Evolutionary conservation across 2,329 filamentous ascomycete species (phyloP).

Genomic region (Sporothrix variecibatus): DNA sequence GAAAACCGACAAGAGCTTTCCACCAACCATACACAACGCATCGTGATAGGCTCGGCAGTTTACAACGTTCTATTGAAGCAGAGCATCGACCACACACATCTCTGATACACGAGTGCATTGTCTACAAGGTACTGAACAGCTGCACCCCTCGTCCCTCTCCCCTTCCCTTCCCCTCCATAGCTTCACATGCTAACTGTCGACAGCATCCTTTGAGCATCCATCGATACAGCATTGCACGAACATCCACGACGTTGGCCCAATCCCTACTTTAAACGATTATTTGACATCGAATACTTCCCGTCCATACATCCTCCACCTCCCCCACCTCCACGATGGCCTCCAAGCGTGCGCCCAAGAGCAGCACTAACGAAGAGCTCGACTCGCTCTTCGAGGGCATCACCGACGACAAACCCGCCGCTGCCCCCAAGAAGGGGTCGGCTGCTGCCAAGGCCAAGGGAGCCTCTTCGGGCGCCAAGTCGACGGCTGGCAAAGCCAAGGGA

Average conservation of each 20-base stretch:
- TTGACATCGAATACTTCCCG: background rate
- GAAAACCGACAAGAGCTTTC: background rate
- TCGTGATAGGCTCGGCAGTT: background rate
- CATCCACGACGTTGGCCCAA: background rate
- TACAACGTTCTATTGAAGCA: background rate
- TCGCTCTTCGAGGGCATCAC: conserved; percentile 66
- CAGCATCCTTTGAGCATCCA: background rate
- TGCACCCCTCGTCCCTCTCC: background rate
- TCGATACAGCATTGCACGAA: background rate
- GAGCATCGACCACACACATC: too few species aligned
- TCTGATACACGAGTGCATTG: background rate
- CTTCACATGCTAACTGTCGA: conserved; percentile 7
- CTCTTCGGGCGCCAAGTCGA: conserved; percentile 40
- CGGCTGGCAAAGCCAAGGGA: conserved; percentile 42
- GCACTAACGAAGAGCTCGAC: conserved; percentile 63
- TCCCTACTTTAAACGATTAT: background rate
- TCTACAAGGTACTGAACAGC: background rate
- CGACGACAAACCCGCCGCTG: conserved; percentile 48
- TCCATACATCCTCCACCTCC: conserved; percentile 29
- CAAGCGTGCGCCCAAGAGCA: conserved; percentile 52
- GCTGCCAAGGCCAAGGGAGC: conserved; percentile 40
- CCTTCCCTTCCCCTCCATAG: background rate
- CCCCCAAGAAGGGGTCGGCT: conserved; percentile 43
- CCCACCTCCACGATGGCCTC: conserved; percentile 52
- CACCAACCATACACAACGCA: background rate